phyloP scores from a whole-genome alignment of 1,284 basidiomycete species.

The Leccinum pachyderme region DNA sequence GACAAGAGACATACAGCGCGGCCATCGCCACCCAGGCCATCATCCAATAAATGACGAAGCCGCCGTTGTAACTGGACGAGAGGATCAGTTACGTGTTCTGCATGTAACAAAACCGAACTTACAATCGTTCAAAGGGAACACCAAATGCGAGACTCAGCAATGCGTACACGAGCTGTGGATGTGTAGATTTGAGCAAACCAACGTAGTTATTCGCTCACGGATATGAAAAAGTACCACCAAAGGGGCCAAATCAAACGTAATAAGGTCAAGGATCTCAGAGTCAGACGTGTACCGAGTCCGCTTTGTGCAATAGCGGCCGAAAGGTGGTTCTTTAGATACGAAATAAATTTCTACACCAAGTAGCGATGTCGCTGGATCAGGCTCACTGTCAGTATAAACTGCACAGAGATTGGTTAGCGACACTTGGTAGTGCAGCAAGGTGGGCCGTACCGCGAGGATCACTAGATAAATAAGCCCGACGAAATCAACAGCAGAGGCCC shows the following conservation, averaged over 20 bases:
- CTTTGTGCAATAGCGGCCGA: conserved; percentile 36
- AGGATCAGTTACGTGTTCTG: conserved; percentile 2
- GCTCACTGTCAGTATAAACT: conserved; percentile 43
- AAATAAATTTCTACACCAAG: not conserved
- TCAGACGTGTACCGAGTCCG: conserved; percentile 51
- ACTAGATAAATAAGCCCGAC: conserved; percentile 77
- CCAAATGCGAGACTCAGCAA: conserved; percentile 68
- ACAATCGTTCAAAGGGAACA: conserved; percentile 53
- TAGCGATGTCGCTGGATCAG: conserved; percentile 19
- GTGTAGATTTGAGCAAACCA: not conserved
- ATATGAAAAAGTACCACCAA: conserved; percentile 57
- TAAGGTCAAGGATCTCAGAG: conserved; percentile 50
- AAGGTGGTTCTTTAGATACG: conserved; percentile 28
- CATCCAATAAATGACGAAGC: conserved; percentile 79
- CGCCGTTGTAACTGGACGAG: conserved; percentile 45
- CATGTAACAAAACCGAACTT: conserved; percentile 7
- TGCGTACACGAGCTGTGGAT: conserved; percentile 49
- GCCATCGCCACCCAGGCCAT: conserved; percentile 64
- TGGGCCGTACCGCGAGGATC: conserved; percentile 48
- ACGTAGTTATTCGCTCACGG: conserved; percentile 39
- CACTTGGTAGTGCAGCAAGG: conserved; percentile 34
- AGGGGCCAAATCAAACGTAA: conserved; percentile 57
- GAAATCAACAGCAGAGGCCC: conserved; percentile 69
- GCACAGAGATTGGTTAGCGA: conserved; percentile 15
- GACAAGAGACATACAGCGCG: conserved; percentile 41